phyloP scores from a whole-genome alignment of 2,329 filamentous ascomycete genomes.

The Nemania sp. region DNA sequence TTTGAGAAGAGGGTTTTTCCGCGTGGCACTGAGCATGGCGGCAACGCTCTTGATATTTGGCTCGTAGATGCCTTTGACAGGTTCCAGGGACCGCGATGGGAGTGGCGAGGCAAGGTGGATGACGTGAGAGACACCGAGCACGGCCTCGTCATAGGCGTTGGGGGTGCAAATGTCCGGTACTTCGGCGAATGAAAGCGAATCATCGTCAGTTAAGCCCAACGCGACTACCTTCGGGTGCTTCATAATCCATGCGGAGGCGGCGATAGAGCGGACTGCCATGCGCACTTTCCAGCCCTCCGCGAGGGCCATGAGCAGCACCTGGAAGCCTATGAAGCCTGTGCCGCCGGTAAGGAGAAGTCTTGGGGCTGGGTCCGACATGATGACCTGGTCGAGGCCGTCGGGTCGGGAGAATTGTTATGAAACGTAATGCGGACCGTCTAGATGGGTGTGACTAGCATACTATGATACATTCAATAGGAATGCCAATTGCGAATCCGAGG shows the following conservation, averaged over 20 bases:
- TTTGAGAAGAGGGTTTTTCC: neutral
- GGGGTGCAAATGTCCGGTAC: neutral
- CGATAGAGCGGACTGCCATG: neutral
- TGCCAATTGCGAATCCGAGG: too few species aligned
- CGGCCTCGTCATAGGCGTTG: conserved; percentile 4
- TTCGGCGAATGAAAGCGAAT: conserved; percentile 4
- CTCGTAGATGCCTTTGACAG: conserved; percentile 1
- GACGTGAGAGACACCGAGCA: conserved; percentile 4
- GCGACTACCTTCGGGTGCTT: neutral
- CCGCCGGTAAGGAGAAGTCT: conserved; percentile 7
- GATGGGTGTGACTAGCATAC: too few species aligned
- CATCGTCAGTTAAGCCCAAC: neutral
- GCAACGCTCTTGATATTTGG: conserved; percentile 3
- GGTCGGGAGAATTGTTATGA: too few species aligned
- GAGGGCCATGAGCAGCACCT: conserved; percentile 2
- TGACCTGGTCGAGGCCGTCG: too few species aligned
- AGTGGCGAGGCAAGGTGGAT: conserved; percentile 7
- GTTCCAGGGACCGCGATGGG: conserved; percentile 1
- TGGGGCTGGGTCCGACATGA: too few species aligned
- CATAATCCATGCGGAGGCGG: neutral
- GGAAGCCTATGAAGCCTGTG: conserved; percentile 3
- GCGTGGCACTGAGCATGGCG: neutral
- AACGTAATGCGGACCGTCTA: too few species aligned
- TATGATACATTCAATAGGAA: too few species aligned
- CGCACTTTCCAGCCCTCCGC: conserved; percentile 2